phyloP scores from a whole-genome alignment of 83 land plant species.

The Thuja plicata region DNA sequence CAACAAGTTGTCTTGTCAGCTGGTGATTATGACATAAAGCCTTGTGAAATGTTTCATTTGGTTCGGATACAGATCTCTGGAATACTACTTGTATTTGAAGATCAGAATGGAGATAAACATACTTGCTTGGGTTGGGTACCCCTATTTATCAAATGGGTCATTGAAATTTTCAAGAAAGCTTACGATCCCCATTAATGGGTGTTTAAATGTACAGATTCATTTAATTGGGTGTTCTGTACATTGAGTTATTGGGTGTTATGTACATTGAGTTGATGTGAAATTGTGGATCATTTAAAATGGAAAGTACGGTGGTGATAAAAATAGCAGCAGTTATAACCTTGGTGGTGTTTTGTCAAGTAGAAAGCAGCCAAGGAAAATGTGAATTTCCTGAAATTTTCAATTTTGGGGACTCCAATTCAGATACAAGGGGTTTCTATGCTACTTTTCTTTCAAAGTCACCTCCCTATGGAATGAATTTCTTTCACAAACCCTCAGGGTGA shows the following conservation, averaged over 20 bases:
- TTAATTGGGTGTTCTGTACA: not conserved
- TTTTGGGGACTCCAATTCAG: slow-evolving; percentile 82
- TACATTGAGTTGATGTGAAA: too few relatives aligned
- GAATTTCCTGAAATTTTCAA: slow-evolving; percentile 65
- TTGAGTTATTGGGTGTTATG: not conserved
- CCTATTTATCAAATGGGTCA: too few relatives aligned
- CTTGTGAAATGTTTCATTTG: too few relatives aligned
- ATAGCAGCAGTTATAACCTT: not conserved
- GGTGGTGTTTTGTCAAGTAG: not conserved
- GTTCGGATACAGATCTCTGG: too few relatives aligned
- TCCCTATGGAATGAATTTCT: too few relatives aligned
- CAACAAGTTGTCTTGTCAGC: too few relatives aligned
- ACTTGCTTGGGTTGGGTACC: too few relatives aligned
- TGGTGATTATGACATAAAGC: too few relatives aligned
- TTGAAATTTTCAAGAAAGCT: too few relatives aligned
- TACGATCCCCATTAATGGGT: too few relatives aligned
- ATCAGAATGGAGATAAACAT: too few relatives aligned
- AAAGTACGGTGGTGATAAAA: not conserved
- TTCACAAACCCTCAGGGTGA: slow-evolving; percentile 8
- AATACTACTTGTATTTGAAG: too few relatives aligned
- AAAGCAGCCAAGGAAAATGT: slow-evolving; percentile 32
- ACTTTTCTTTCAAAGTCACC: slow-evolving; percentile 49
- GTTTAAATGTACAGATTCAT: not conserved
- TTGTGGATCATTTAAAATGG: not conserved
- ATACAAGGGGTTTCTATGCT: slow-evolving; percentile 77